Conservation (phyloP, 495 filamentous ascomycete genomes). For the Neurospora sp. region DNA sequence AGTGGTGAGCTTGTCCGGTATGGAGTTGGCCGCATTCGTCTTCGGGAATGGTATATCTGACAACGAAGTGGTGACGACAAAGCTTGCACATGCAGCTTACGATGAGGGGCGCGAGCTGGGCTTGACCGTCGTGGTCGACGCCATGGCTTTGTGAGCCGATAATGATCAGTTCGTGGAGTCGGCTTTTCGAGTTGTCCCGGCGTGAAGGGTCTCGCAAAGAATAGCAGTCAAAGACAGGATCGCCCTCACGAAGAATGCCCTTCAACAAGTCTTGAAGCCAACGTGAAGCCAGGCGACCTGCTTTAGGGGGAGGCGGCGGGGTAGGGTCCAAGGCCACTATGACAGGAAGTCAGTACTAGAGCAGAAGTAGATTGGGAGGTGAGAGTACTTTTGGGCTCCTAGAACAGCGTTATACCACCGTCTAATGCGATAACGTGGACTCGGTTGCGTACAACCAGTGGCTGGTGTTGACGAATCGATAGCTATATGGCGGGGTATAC, state of each 20-base stretch:
- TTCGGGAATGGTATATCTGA: constrained; percentile 8
- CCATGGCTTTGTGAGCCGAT: constrained; percentile 14
- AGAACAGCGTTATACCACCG: background rate
- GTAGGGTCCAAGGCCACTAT: background rate
- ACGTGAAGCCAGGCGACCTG: constrained; percentile 14
- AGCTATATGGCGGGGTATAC: background rate
- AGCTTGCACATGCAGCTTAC: constrained; percentile 19
- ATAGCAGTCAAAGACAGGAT: constrained; percentile 1
- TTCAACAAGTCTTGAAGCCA: constrained; percentile 16
- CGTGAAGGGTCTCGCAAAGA: constrained; percentile 9
- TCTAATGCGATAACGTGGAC: background rate
- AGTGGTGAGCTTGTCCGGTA: background rate
- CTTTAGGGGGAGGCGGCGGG: background rate
- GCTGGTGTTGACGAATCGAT: background rate
- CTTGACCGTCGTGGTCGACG: constrained; percentile 5
- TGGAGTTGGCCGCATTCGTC: constrained; percentile 2
- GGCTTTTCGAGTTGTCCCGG: background rate
- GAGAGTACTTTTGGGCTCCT: background rate
- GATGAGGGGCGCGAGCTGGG: constrained; percentile 1
- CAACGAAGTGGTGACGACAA: constrained; percentile 26
- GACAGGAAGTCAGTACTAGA: background rate
- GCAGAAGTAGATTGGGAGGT: background rate
- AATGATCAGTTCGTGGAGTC: constrained; percentile 17
- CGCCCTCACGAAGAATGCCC: constrained; percentile 4
- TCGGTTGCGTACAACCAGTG: background rate